A percentile compares a stretch with the other conserved stretches of the same genome.
These are phyloP conservation scores for Mycena floridula DNA, from an alignment of 768 basidiomycete species.

Conservation along the genomic window DNA sequence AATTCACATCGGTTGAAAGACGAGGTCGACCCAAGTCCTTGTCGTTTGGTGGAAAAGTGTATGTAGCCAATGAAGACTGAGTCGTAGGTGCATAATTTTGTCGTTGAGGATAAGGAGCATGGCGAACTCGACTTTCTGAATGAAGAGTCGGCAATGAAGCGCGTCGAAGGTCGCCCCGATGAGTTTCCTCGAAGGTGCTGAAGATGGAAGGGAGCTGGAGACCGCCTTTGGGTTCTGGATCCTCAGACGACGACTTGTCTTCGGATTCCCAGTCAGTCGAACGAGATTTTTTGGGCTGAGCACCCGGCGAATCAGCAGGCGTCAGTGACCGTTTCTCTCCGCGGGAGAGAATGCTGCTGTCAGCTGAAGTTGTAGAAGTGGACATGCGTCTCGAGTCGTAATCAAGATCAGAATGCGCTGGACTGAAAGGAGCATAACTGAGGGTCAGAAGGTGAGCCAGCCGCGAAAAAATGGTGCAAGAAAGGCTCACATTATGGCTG, in stretches of 20 bases:
- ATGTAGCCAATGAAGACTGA: slow-evolving; percentile 36
- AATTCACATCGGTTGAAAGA: slow-evolving; percentile 41
- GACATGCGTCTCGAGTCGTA: slow-evolving; percentile 73
- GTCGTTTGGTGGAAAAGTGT: slow-evolving; percentile 49
- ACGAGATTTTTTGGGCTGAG: slow-evolving; percentile 45
- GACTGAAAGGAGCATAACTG: slow-evolving; percentile 8
- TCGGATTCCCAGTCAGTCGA: slow-evolving; percentile 31
- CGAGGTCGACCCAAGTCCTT: slow-evolving; percentile 37
- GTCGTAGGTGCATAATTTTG: slow-evolving; percentile 39
- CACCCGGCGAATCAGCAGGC: slow-evolving; percentile 42
- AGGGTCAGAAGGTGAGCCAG: slow-evolving; percentile 10
- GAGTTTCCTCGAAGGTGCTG: slow-evolving; percentile 58
- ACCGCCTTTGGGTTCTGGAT: slow-evolving; percentile 30
- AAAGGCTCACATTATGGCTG: slow-evolving; percentile 38
- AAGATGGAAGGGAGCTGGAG: slow-evolving; percentile 75
- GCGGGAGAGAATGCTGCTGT: slow-evolving; percentile 53
- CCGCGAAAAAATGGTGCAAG: slow-evolving; percentile 11
- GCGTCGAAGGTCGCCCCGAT: slow-evolving; percentile 51
- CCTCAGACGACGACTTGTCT: slow-evolving; percentile 20
- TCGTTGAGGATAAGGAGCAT: slow-evolving; percentile 52
- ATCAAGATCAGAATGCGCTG: slow-evolving; percentile 41
- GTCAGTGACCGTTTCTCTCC: slow-evolving; percentile 56
- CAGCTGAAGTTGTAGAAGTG: slow-evolving; percentile 64
- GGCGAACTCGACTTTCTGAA: slow-evolving; percentile 48
- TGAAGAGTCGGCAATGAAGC: slow-evolving; percentile 58